phyloP scores from a whole-genome alignment of 495 filamentous ascomycete genomes.

The Letharia columbiana region DNA sequence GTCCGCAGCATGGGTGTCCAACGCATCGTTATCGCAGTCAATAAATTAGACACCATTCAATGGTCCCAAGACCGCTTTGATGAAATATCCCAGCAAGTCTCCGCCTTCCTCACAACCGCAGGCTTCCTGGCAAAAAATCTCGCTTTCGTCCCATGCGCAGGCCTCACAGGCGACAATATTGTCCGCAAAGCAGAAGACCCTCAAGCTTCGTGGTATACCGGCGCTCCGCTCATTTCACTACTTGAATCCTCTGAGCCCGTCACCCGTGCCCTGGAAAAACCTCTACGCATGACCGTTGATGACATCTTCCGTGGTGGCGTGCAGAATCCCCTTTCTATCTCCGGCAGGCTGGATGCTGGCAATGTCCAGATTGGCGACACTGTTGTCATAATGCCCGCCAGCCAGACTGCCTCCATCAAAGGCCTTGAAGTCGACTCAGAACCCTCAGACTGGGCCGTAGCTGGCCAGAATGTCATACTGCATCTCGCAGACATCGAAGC shows the following conservation, averaged over 20 bases:
- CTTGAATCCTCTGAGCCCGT: conserved; percentile 72
- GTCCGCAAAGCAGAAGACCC: conserved; percentile 49
- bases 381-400: conserved; percentile 68
- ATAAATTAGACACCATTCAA: conserved; percentile 79
- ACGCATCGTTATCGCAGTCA: conserved; percentile 79
- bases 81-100: conserved; percentile 76
- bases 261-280: conserved; percentile 62
- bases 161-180: conserved; percentile 81
- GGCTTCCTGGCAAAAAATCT: conserved; percentile 75
- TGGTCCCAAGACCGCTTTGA: conserved; percentile 78
- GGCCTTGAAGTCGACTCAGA: conserved; percentile 66
- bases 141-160: conserved; percentile 80
- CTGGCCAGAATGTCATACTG: conserved; percentile 78
- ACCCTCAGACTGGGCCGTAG: conserved; percentile 82
- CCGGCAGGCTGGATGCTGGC: conserved; percentile 80
- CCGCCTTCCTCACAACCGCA: conserved; percentile 69
- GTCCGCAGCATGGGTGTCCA: conserved; percentile 88
- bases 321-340: conserved; percentile 65
- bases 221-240: conserved; percentile 69
- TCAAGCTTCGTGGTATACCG: conserved; percentile 65
- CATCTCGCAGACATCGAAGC: conserved; percentile 82
- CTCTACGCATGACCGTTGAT: conserved; percentile 72
- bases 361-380: conserved; percentile 75
- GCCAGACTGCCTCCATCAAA: conserved; percentile 69
- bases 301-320: conserved; percentile 75